These are phyloP conservation scores for Neonectria coccinea DNA, from an alignment of 2,329 filamentous ascomycete genomes.

Conservation along the genomic window DNA sequence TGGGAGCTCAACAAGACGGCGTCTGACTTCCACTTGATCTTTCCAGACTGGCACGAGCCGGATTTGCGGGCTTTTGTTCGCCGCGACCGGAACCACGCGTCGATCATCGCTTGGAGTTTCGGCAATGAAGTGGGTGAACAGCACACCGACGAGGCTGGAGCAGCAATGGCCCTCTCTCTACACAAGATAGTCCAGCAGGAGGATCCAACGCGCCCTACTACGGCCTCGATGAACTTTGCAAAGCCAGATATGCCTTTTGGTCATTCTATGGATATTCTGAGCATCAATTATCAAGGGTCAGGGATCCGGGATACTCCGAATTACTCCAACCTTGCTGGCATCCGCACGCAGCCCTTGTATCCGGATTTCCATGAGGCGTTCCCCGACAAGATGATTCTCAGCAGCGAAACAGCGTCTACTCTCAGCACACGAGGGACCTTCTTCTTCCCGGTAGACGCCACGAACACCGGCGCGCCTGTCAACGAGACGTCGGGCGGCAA, in stretches of 20 bases:
- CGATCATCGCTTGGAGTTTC: slow-evolving; percentile 63
- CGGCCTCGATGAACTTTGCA: slow-evolving; percentile 61
- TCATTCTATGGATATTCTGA: slow-evolving; percentile 58
- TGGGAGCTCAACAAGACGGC: slow-evolving; percentile 60
- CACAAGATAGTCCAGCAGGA: slow-evolving; percentile 58
- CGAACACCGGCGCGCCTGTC: slow-evolving; percentile 52
- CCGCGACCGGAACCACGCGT: slow-evolving; percentile 67
- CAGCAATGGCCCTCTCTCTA: slow-evolving; percentile 50
- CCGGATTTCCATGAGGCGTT: slow-evolving; percentile 57
- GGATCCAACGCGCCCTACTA: slow-evolving; percentile 59
- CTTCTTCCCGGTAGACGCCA: slow-evolving; percentile 61
- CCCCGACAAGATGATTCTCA: slow-evolving; percentile 60
- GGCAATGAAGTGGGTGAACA: slow-evolving; percentile 68
- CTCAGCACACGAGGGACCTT: slow-evolving; percentile 64
- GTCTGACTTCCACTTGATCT: slow-evolving; percentile 65
- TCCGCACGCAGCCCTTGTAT: slow-evolving; percentile 50
- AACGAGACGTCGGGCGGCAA: slow-evolving; percentile 56
- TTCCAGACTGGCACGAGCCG: slow-evolving; percentile 64
- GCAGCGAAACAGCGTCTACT: slow-evolving; percentile 57
- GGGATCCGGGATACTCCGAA: slow-evolving; percentile 52
- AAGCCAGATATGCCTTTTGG: slow-evolving; percentile 52
- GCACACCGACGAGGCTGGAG: slow-evolving; percentile 46
- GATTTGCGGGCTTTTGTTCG: slow-evolving; percentile 64
- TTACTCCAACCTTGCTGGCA: slow-evolving; percentile 48
- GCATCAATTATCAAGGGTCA: slow-evolving; percentile 68